Base-by-base conservation (phyloP, 2,329 filamentous ascomycete species). In the Aspergillus udagawae region DNA sequence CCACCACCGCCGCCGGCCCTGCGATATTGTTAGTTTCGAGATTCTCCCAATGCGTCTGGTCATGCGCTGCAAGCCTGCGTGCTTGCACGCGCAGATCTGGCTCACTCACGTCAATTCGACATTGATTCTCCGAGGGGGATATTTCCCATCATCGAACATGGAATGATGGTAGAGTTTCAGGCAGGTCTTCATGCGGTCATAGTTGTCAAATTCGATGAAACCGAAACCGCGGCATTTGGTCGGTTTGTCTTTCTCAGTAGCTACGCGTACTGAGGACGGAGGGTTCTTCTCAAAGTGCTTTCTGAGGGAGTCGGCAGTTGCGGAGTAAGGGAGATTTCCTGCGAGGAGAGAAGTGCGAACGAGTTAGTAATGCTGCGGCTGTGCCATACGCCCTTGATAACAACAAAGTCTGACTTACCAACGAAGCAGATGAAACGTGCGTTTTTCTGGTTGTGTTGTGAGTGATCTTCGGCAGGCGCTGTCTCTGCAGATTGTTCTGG, bases 181-280 rank as follows among this genome's bases (percentile, higher is more conserved):
- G 70, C 91, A 96, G 32, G 91, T 94, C 80, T 95, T 90, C 91
- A 96, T 95, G 70, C 89, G 86, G 75, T 92, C 89, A 76, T 87
- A 95, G 64, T 86, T 83, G 62, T 86, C 86, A 71, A 97, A 97
- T 75, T 97, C 93, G 65, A 97, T 80, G 74, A 97, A 96, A 5
- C 90, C 91, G 67, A 89, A 88, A 38, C 91, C 90, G 64, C 88
- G 88, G 68, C 85, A 88, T 63, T 86, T 84, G 54, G 79, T 80
- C 12, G 83, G 81, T 62, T 85, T 80, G 54, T 79, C 78, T 64
- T 86, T 85, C 67, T 89, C 83, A 53, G 86, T 90, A 50, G 90
- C 84, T 60, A 91, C 86, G 23, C 93, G 90, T 51, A 94, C 81
- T 1, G 83, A 82, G 53, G 78, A 81, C 8, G 91, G 91, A 52